Conservation (phyloP, 176 grass and related monocot genomes). For the Avena eriantha region DNA sequence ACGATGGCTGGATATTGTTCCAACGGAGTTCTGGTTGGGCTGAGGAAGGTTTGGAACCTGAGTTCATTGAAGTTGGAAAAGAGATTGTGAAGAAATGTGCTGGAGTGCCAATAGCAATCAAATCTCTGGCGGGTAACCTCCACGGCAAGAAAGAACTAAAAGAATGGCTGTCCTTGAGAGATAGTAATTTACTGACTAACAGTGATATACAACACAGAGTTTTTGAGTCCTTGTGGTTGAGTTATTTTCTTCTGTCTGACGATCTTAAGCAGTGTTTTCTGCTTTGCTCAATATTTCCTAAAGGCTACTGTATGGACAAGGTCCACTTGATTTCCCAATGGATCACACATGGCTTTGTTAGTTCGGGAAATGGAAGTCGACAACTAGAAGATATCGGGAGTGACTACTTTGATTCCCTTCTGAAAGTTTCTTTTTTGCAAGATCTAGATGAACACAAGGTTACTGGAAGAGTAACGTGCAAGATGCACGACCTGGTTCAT, state of each 20-base stretch:
- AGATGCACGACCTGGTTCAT: neutral
- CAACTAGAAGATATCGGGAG: neutral
- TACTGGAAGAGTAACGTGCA: neutral
- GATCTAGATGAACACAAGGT: neutral
- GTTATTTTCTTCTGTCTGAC: slow-evolving; percentile 3
- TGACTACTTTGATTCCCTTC: neutral
- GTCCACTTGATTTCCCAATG: slow-evolving; percentile 33
- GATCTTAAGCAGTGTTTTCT: slow-evolving; percentile 27
- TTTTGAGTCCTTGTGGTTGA: neutral
- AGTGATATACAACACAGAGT: neutral
- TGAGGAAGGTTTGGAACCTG: no score
- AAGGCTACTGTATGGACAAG: neutral
- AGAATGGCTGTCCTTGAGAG: neutral
- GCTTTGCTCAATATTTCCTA: slow-evolving; percentile 12
- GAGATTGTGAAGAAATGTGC: no score
- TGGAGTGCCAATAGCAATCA: no score
- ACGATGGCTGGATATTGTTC: neutral
- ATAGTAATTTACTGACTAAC: neutral
- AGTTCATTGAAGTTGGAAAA: no score
- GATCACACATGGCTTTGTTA: slow-evolving; percentile 32
- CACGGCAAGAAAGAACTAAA: neutral
- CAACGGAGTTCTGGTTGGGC: neutral
- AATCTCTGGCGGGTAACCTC: no score
- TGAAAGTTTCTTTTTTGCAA: neutral
- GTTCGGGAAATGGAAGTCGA: neutral